Evolutionary conservation across 768 basidiomycete species (phyloP).

Genomic region (Phaeotremella skinneri): DNA sequence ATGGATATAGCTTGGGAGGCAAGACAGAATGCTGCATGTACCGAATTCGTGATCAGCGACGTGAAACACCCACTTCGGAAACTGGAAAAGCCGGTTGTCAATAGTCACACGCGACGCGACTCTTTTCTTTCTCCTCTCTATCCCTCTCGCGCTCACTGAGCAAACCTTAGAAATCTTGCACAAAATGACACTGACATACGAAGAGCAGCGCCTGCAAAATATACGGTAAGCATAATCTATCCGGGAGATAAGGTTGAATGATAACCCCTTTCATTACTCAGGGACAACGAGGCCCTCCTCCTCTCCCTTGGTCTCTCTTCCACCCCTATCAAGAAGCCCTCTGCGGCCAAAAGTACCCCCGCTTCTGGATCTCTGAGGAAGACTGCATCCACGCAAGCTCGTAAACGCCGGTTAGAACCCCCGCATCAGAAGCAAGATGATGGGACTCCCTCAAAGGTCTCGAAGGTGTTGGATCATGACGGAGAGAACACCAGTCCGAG

Average conservation of each 20-base stretch:
- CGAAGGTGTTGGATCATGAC: background rate
- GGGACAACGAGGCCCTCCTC: slow-evolving; percentile 41
- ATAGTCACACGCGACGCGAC: background rate
- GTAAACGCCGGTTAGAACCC: background rate
- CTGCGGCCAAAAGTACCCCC: slow-evolving; percentile 1
- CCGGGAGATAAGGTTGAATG: background rate
- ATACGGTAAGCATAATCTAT: slow-evolving; percentile 25
- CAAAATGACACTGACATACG: slow-evolving; percentile 19
- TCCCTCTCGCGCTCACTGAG: too few species aligned
- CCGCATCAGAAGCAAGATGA: background rate
- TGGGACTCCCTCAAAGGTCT: background rate
- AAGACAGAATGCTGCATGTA: too few species aligned
- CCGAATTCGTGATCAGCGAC: too few species aligned
- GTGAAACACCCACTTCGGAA: too few species aligned
- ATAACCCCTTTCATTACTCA: background rate
- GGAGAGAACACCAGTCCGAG: background rate
- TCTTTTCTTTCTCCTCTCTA: background rate
- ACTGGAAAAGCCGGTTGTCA: too few species aligned
- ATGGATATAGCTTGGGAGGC: too few species aligned
- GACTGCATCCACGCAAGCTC: background rate
- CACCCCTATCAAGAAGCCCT: slow-evolving; percentile 10
- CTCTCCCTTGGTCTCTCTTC: slow-evolving; percentile 35
- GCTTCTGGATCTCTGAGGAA: background rate
- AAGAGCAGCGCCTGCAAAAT: slow-evolving; percentile 36
- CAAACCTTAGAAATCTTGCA: too few species aligned